Percentiles rank a stretch among this genome's conserved stretches.
Evolutionary conservation across 768 basidiomycete species (phyloP).

Genomic region (Dendrothele bispora): DNA sequence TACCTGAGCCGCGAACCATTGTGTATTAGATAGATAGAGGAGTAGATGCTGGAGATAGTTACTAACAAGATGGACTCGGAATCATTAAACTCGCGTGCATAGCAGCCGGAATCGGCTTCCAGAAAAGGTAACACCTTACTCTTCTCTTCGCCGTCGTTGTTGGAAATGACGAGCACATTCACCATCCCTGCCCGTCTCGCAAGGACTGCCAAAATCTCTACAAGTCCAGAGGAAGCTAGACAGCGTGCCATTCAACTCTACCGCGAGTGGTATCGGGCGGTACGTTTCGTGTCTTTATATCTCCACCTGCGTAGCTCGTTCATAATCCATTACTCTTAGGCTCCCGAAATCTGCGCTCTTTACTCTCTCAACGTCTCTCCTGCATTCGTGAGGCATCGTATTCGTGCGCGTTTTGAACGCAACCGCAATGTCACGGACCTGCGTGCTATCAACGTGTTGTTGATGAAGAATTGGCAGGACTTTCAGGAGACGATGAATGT

Average conservation of each 20-base stretch:
- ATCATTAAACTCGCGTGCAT: too few relatives aligned
- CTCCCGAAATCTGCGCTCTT: slow-evolving; percentile 84
- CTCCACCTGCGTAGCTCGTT: slow-evolving; percentile 1
- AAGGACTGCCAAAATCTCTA: slow-evolving; percentile 60
- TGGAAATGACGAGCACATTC: slow-evolving; percentile 27
- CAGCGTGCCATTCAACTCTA: slow-evolving; percentile 76
- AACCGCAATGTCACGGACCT: slow-evolving; percentile 82
- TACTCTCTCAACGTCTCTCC: slow-evolving; percentile 85
- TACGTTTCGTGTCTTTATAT: slow-evolving; percentile 40
- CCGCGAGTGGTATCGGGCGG: slow-evolving; percentile 91
- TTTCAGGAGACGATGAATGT: slow-evolving; percentile 93
- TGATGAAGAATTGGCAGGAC: slow-evolving; percentile 83
- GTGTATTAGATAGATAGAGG: too few relatives aligned
- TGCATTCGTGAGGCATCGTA: slow-evolving; percentile 72
- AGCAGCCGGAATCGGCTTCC: too few relatives aligned
- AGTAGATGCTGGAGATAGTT: too few relatives aligned
- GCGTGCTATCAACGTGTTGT: slow-evolving; percentile 79
- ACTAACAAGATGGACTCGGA: too few relatives aligned
- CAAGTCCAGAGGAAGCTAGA: slow-evolving; percentile 58
- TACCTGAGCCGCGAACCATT: slow-evolving; percentile 57
- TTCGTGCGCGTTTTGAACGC: slow-evolving; percentile 85
- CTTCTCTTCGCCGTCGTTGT: slow-evolving; percentile 7
- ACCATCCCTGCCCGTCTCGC: slow-evolving; percentile 93
- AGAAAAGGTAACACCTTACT: too few relatives aligned
- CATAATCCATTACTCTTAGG: slow-evolving; percentile 43